Evolutionary conservation across 2,329 filamentous ascomycete genomes (phyloP).

Genomic region (Boeremia exigua): DNA sequence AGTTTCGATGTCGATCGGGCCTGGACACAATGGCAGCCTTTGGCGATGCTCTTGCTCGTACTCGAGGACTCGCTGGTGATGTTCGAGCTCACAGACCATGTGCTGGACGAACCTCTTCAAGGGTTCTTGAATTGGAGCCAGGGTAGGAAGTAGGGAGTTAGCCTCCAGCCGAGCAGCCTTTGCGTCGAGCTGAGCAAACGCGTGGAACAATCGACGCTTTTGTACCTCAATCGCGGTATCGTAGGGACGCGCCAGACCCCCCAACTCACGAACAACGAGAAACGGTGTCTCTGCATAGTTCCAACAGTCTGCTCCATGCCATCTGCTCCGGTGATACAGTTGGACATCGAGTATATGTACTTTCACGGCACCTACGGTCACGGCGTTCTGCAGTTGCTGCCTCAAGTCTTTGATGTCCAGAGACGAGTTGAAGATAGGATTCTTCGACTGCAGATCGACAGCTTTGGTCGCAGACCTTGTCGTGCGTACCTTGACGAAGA

Average conservation of each 20-base stretch:
- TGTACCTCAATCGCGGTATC: constrained; percentile 28
- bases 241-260: constrained; percentile 26
- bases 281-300: constrained; percentile 34
- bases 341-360: constrained; percentile 36
- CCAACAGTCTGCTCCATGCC: constrained; percentile 30
- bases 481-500: constrained; percentile 32
- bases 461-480: constrained; percentile 19
- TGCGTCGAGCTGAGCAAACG: constrained; percentile 16
- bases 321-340: constrained; percentile 27
- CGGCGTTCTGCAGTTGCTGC: constrained; percentile 29
- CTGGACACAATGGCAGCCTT: constrained; percentile 32
- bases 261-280: constrained; percentile 28
- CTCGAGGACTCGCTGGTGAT: constrained; percentile 25
- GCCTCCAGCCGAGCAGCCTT: constrained; percentile 16
- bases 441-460: constrained; percentile 23
- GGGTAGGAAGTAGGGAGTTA: constrained; percentile 7
- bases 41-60: constrained; percentile 34
- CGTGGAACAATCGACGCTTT: constrained; percentile 32
- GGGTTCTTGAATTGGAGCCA: constrained; percentile 10
- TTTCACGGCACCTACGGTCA: constrained; percentile 25
- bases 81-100: constrained; percentile 28
- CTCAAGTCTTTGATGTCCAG: constrained; percentile 27
- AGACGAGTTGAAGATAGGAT: constrained; percentile 33
- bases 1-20: constrained; percentile 28
- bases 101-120: constrained; percentile 22